These are phyloP conservation scores for Fusarium piperis DNA, from an alignment of 2,329 filamentous ascomycete species.

Conservation along the genomic window DNA sequence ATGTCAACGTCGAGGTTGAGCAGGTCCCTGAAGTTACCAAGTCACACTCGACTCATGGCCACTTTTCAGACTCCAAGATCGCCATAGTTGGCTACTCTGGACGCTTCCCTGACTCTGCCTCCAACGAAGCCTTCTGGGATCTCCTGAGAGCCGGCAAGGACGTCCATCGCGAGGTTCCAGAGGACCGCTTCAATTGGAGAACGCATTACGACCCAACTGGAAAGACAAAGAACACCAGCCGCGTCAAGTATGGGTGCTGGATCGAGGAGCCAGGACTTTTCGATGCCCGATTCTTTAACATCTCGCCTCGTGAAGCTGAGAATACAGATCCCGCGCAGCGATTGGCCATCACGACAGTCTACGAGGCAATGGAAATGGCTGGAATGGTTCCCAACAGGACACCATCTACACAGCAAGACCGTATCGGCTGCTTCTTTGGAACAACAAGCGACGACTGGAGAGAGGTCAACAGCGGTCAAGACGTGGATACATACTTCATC, in stretches of 20 bases:
- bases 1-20: constrained; percentile 5
- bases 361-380: constrained; percentile 81
- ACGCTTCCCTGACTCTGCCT: constrained; percentile 55
- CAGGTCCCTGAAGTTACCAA: neutral
- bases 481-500: constrained; percentile 69
- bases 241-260: constrained; percentile 76
- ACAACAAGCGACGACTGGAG: constrained; percentile 80
- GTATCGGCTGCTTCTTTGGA: constrained; percentile 67
- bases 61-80: constrained; percentile 63
- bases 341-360: constrained; percentile 77
- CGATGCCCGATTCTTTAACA: constrained; percentile 83
- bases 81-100: constrained; percentile 77
- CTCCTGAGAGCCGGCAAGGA: constrained; percentile 73
- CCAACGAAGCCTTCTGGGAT: constrained; percentile 67
- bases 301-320: constrained; percentile 80
- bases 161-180: constrained; percentile 70
- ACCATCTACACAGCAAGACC: constrained; percentile 67
- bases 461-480: constrained; percentile 77
- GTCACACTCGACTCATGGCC: neutral
- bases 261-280: constrained; percentile 77
- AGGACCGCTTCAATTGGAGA: constrained; percentile 74
- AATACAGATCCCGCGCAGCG: constrained; percentile 82
- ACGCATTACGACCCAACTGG: constrained; percentile 74
- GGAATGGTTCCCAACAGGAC: constrained; percentile 75
- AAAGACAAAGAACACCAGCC: constrained; percentile 73